Conservation (phyloP, 2,329 filamentous ascomycete species). For the Exophiala sp. region DNA sequence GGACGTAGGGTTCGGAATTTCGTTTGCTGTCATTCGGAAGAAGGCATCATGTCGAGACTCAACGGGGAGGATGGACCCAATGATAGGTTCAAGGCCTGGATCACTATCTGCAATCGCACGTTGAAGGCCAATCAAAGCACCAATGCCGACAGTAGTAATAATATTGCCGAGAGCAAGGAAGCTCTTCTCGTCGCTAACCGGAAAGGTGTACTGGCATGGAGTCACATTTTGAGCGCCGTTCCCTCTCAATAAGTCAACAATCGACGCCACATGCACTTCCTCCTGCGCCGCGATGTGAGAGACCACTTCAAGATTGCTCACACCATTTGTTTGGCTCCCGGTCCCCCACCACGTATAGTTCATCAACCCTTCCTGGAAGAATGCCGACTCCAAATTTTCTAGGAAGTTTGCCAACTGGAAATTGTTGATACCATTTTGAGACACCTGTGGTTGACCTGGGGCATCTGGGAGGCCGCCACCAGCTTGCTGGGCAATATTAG, state of each 20-base stretch:
- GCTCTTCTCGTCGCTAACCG: slow-evolving; percentile 26
- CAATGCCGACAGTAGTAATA: slow-evolving; percentile 31
- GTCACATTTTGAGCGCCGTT: slow-evolving; percentile 28
- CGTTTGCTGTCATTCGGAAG: slow-evolving; percentile 29
- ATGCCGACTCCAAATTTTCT: slow-evolving; percentile 31
- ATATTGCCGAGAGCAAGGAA: slow-evolving; percentile 33
- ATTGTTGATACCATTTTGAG: slow-evolving; percentile 8
- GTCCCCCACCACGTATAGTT: slow-evolving; percentile 30
- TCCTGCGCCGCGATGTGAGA: slow-evolving; percentile 31
- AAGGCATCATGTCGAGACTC: slow-evolving; percentile 32
- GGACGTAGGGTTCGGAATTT: slow-evolving; percentile 31
- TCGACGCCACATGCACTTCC: slow-evolving; percentile 27
- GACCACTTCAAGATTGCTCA: slow-evolving; percentile 31
- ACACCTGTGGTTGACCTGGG: slow-evolving; percentile 9
- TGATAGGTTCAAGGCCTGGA: slow-evolving; percentile 26
- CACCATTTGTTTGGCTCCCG: slow-evolving; percentile 29
- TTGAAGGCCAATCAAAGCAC: slow-evolving; percentile 29
- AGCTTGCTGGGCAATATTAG: slow-evolving; percentile 17
- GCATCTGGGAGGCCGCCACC: slow-evolving; percentile 16
- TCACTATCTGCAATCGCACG: slow-evolving; percentile 28
- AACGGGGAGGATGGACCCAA: slow-evolving; percentile 30
- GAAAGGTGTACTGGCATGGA: slow-evolving; percentile 31
- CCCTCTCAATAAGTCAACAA: slow-evolving; percentile 28
- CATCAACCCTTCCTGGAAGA: slow-evolving; percentile 30
- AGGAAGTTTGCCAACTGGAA: slow-evolving; percentile 32